Base-by-base conservation (phyloP, 257 asterid species). In the Striga asiatica region DNA sequence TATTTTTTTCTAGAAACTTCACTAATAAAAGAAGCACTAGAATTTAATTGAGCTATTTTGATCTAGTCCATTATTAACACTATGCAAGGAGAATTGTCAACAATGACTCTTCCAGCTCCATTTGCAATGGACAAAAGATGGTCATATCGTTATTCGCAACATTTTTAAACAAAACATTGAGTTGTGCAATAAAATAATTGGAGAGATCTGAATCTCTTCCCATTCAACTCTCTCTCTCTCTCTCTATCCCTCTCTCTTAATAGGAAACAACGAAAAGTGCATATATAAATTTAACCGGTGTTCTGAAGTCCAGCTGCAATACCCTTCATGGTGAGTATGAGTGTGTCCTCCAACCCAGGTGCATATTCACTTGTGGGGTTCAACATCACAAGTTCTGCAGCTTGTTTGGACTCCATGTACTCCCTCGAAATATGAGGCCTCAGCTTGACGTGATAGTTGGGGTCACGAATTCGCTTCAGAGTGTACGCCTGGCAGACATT, bases 311-410 rank as follows among this genome's bases (percentile, higher is more conserved):
- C 81, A 28, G 81, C 81, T 49, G 81, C 81, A 55, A 76, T 69
- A 19, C 81, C 81, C 73, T 76, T 76, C 81, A 76, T 76, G 64
- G 81, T 76, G 57, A 76, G 56, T 11, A 76, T 76, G 48, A 76
- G 81, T 0, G 81, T 76, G 61, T 76, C 81, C 71, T 76, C 81
- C 64, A 76, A 42, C 13, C 81, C 81, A 21, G 81, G 81, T 2
- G 78, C 81, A 39, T 76, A 76, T 4, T 76, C 81, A 56, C 81
- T 76, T 9, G 68, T 65, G n/a, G 81, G 81, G 20, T 76, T 76
- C 73, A 76, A 54, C 55, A 54, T 65, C 64, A 76, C 76, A 19
- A 76, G 81, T 27, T 76, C 81, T 5, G 71, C 78, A 23, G 78
- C 78, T 3, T 74, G 42, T 63, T 67, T 75, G 0, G 77, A 59